Base-by-base conservation (phyloP, 495 filamentous ascomycete species). In the Penicillium goetzii region DNA sequence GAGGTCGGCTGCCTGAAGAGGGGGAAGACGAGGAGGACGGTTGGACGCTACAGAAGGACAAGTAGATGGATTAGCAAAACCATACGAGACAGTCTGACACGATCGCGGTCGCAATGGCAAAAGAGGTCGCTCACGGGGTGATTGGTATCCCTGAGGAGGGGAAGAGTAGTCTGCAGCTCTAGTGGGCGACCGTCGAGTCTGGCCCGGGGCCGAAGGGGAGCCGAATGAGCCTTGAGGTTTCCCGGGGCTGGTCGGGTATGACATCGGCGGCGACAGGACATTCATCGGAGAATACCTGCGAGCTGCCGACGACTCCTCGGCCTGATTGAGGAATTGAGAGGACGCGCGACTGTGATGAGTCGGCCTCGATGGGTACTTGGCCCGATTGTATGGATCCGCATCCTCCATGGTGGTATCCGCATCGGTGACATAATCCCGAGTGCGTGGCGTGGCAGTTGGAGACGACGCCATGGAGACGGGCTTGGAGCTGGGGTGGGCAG, bases 241-340 rank as follows among this genome's bases (percentile, higher is more conserved):
- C 45, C 85, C 86, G 43, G 87, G 84, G 67, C 81, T 85, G 30
- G 80, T 65, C 61, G 81, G 77, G 69, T 84, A 86, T 57, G 87
- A 81, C 60, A 84, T 78, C 17, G 86, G 79, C 36, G 89, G 85
- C 50, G 87, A 85, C 34, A 94, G 78, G 7, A 87, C 86, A 69
- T 96, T 93, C 92, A 96, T 96, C 55, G 94, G 95, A 14, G 93
- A 97, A 76, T 99, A 97, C 70, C 94, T 86, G 71, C 94, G 90
- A 52, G 93, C 92, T 49, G 93, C 90, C 38, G 90, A 83, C 26
- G 91, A 92, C 60, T 91, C 90, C 64, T 94, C 91, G 59, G 71
- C 58, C 61, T 87, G 86, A 23, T 85, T 76, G 21, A 92, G 81
- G 61, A 85, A 88, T 68, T 88, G 86, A 55, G 85, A 83, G 19